Base-by-base conservation (phyloP, 176 grass and related monocot genomes). In the Zoysia japonica region DNA sequence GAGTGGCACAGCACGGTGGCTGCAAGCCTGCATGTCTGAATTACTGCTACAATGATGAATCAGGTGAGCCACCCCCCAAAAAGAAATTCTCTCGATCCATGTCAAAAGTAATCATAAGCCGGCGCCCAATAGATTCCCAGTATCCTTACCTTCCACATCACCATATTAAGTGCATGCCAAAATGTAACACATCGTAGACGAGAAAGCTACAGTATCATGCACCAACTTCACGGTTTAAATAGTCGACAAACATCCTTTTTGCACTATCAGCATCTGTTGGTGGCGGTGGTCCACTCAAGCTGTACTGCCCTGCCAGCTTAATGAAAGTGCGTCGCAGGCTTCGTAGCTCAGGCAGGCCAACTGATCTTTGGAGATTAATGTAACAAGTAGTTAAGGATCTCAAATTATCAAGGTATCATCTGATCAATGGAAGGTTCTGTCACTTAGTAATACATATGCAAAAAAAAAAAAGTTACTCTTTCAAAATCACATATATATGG, bases 221-320 rank as follows among this genome's bases (percentile, higher is more conserved):
- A 40, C 89, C 82, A 43, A 94, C 86, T 90, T 97, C 91, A 36
- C 91, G 76, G 82, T 97, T 97, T 53, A 94, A 84, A 72, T 97
- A 97, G 87, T 97, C 91, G 2, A 88, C 78, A 92, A 94, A 97
- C 94, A 94, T 94, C 47, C 91, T 93, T 61, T 92, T 97, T 36
- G 94, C 80, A 3, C 94, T 94, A 17, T 90, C 87, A 16, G 89
- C 86, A 48, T 97, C 94, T 43, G 89, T 94, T 36, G 91, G 91
- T 19, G 94, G 89, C 5, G 94, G 87, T 11, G 77, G 94, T 48
- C 94, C 94, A 36, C 94, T 97, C 74, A 97, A 78, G 68, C 91
- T 90, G 89, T 83, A 86, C 67, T 97, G 94, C 63, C 91, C 91
- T 56, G 91, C 81, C 65, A 97, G 61, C 66, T 92, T 97, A 71